Conservation (phyloP, 495 filamentous ascomycete genomes). For the Annulohypoxylon maeteangense region DNA sequence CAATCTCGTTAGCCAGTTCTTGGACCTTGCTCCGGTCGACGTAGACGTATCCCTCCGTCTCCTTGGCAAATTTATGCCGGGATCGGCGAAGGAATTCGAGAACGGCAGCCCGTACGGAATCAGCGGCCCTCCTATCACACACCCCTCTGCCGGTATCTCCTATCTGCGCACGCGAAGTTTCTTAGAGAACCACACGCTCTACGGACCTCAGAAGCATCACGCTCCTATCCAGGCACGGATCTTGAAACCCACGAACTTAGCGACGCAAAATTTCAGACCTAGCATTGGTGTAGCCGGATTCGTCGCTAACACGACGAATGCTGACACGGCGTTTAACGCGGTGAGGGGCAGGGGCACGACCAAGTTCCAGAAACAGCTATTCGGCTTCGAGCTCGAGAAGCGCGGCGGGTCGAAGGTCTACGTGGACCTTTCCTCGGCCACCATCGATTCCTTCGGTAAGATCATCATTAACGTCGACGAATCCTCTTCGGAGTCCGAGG, state of each 20-base stretch:
- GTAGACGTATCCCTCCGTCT: background rate
- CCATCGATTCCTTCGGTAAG: slow-evolving; percentile 68
- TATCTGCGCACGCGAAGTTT: slow-evolving; percentile 79
- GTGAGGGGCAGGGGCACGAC: background rate
- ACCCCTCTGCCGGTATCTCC: slow-evolving; percentile 90
- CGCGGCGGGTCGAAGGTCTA: slow-evolving; percentile 74
- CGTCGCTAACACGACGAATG: slow-evolving; percentile 47
- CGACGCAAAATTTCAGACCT: slow-evolving; percentile 37
- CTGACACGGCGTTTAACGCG: slow-evolving; percentile 46
- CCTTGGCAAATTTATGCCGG: slow-evolving; percentile 31
- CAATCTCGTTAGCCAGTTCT: slow-evolving; percentile 62
- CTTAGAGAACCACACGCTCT: slow-evolving; percentile 81
- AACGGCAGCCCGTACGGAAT: slow-evolving; percentile 62
- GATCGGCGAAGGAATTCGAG: slow-evolving; percentile 28
- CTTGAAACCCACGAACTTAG: slow-evolving; percentile 55
- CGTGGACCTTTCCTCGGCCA: slow-evolving; percentile 66
- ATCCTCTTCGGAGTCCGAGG: slow-evolving; percentile 56
- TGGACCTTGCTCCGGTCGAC: slow-evolving; percentile 61
- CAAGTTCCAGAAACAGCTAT: slow-evolving; percentile 39
- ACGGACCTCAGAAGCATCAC: slow-evolving; percentile 75
- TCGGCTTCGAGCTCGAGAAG: slow-evolving; percentile 66
- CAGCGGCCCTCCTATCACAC: slow-evolving; percentile 79
- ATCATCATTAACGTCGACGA: slow-evolving; percentile 62
- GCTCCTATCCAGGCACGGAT: slow-evolving; percentile 76
- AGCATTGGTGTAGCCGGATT: slow-evolving; percentile 63